Evolutionary conservation across 169 alveolate species (phyloP).

Genomic region (Plasmodium coatneyi): DNA sequence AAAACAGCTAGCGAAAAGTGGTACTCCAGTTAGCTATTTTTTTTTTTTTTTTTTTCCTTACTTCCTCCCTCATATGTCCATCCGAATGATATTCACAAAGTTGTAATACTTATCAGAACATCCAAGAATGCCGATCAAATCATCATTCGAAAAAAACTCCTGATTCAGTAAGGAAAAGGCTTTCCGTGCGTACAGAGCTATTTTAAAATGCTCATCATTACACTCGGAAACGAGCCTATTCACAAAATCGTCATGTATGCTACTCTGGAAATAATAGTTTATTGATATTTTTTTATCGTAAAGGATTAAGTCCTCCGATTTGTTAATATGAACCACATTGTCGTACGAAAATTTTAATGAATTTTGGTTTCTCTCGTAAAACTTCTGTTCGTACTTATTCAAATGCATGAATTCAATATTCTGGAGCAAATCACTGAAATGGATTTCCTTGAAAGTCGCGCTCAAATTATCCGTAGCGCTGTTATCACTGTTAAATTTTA

Average conservation of each 20-base stretch:
- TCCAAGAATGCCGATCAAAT: constrained; percentile 31
- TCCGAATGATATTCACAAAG: constrained; percentile 35
- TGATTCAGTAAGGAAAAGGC: constrained; percentile 58
- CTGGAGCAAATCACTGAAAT: constrained; percentile 36
- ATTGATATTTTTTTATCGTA: constrained; percentile 41
- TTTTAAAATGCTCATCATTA: constrained; percentile 29
- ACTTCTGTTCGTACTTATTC: constrained; percentile 61
- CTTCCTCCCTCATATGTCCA: constrained; percentile 27
- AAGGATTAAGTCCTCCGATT: constrained; percentile 47
- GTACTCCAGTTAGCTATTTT: background rate
- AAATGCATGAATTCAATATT: constrained; percentile 68
- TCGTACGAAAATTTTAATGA: constrained; percentile 12
- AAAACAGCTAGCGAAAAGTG: background rate
- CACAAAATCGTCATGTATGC: constrained; percentile 23
- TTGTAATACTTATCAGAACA: constrained; percentile 69
- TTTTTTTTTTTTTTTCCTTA: background rate
- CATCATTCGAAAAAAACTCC: constrained; percentile 24
- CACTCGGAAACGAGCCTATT: constrained; percentile 46
- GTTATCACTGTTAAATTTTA: constrained; percentile 42
- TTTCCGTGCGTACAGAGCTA: constrained; percentile 38
- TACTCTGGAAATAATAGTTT: constrained; percentile 49
- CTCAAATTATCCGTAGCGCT: constrained; percentile 6
- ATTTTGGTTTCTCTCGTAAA: constrained; percentile 59
- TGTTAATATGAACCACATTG: constrained; percentile 44
- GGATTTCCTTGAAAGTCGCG: constrained; percentile 14